phyloP scores from a whole-genome alignment of 768 basidiomycete genomes.

The Lactarius psammicola region DNA sequence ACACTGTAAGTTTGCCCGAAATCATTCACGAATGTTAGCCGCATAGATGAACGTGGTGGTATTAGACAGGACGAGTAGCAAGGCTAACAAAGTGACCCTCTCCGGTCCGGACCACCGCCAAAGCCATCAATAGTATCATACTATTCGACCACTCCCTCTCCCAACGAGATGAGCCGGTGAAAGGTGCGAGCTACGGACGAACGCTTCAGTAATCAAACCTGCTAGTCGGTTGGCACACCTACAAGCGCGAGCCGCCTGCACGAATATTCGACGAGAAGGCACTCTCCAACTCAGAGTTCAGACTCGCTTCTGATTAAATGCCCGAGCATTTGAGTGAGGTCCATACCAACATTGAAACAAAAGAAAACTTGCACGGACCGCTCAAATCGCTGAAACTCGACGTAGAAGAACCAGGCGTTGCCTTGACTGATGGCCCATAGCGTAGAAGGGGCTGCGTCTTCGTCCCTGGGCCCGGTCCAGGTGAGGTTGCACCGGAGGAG shows the following conservation, averaged over 20 bases:
- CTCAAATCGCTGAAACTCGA: slow-evolving; percentile 87
- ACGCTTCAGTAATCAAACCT: background rate
- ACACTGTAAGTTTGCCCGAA: slow-evolving; percentile 60
- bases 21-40: slow-evolving; percentile 71
- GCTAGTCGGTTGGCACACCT: slow-evolving; percentile 36
- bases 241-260: slow-evolving; percentile 67
- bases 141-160: slow-evolving; percentile 17
- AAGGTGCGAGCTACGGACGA: slow-evolving; percentile 28
- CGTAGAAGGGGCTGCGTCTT: slow-evolving; percentile 32
- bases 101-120: background rate
- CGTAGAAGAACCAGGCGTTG: slow-evolving; percentile 55
- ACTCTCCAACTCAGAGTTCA: slow-evolving; percentile 78
- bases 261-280: slow-evolving; percentile 75
- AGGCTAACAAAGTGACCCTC: background rate
- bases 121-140: slow-evolving; percentile 5
- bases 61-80: background rate
- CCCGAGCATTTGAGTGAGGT: slow-evolving; percentile 4
- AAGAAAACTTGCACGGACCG: slow-evolving; percentile 46
- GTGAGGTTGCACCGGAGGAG: slow-evolving; percentile 13
- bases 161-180: slow-evolving; percentile 29
- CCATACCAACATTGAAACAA: background rate
- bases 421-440: slow-evolving; percentile 45
- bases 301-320: slow-evolving; percentile 54
- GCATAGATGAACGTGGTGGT: slow-evolving; percentile 43
- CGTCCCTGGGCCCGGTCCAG: slow-evolving; percentile 6